These are phyloP conservation scores for Kwoniella sp. DNA, from an alignment of 768 basidiomycete genomes.

Conservation along the genomic window DNA sequence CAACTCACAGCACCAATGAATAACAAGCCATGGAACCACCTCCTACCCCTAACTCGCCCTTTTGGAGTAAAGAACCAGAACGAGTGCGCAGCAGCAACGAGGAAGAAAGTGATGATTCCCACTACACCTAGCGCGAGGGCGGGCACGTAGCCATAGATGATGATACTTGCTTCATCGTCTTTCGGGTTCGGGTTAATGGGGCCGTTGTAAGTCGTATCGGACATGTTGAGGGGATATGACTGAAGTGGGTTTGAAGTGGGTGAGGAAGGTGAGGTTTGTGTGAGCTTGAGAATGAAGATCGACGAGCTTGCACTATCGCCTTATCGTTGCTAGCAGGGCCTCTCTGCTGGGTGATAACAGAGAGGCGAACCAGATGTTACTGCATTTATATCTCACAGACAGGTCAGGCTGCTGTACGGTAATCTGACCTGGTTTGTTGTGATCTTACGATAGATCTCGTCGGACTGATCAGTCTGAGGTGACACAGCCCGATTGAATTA, in stretches of 20 bases:
- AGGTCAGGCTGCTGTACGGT: no score
- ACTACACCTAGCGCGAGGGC: conserved; percentile 38
- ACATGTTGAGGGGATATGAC: conserved; percentile 5
- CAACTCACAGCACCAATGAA: conserved; percentile 48
- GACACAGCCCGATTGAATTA: no score
- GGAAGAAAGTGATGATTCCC: conserved; percentile 43
- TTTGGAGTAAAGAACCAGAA: conserved; percentile 18
- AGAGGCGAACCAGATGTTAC: no score
- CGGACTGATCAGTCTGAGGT: no score
- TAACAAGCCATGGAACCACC: conserved; percentile 51
- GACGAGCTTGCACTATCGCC: no score
- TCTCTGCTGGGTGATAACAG: no score
- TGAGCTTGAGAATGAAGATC: no score
- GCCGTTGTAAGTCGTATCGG: conserved; percentile 25
- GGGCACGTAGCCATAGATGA: conserved; percentile 50
- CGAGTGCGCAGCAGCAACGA: conserved; percentile 21
- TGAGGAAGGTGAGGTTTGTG: background rate
- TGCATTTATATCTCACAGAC: no score
- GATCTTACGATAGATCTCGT: no score
- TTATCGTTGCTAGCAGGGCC: no score
- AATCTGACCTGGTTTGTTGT: no score
- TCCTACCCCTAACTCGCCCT: conserved; percentile 14
- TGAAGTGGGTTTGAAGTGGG: background rate
- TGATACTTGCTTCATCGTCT: conserved; percentile 46
- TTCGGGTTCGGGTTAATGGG: conserved; percentile 37